phyloP scores from a whole-genome alignment of 768 basidiomycete genomes.

The Leccinum imitatum region DNA sequence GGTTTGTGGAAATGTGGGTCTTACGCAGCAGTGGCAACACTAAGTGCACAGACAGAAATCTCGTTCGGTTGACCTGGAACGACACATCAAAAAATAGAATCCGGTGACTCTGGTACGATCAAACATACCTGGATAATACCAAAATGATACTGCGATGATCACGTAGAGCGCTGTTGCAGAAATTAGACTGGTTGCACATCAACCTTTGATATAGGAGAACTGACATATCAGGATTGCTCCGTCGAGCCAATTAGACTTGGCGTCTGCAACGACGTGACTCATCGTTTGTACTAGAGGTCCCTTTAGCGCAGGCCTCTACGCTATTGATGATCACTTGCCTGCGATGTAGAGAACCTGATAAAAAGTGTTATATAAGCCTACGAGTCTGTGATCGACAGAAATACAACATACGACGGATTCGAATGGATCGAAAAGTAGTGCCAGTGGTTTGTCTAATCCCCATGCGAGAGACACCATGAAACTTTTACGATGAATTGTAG shows the following conservation, averaged over 20 bases:
- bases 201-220: constrained; percentile 12
- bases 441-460: constrained; percentile 77
- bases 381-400: neutral
- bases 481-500: constrained; percentile 32
- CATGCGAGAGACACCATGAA: constrained; percentile 78
- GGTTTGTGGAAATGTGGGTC: neutral
- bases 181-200: constrained; percentile 1
- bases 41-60: constrained; percentile 16
- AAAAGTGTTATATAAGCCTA: constrained; percentile 12
- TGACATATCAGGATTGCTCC: constrained; percentile 70
- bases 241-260: constrained; percentile 83
- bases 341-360: constrained; percentile 38
- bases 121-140: constrained; percentile 49
- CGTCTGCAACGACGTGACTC: constrained; percentile 79
- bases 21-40: constrained; percentile 1
- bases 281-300: constrained; percentile 68
- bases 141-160: constrained; percentile 69
- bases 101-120: neutral
- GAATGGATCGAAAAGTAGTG: constrained; percentile 85
- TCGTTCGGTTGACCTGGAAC: constrained; percentile 27
- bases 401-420: constrained; percentile 61
- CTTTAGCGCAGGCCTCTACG: constrained; percentile 22
- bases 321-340: constrained; percentile 36
- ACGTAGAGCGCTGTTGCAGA: constrained; percentile 55
- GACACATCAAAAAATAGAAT: neutral